Conservation (phyloP, 805 yeast genomes). For the Yarrowia hollandica region DNA sequence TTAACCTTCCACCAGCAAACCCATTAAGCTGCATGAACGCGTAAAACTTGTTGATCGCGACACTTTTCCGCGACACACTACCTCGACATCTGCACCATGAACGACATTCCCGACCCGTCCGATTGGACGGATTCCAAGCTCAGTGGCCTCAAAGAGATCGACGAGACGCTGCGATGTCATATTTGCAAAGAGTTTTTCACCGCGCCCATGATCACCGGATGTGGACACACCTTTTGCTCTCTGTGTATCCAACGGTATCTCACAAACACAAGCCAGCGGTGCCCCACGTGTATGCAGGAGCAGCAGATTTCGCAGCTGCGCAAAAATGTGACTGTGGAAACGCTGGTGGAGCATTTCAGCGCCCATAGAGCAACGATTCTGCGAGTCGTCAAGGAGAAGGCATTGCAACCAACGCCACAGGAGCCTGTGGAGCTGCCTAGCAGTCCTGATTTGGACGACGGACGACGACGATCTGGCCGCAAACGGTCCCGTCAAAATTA, state of each 20-base stretch:
- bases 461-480: not conserved
- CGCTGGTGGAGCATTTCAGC: constrained; percentile 50
- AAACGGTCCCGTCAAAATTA: constrained; percentile 3
- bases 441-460: constrained; percentile 12
- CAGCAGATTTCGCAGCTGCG: constrained; percentile 68
- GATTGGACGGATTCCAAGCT: constrained; percentile 62
- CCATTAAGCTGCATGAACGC: constrained; percentile 22
- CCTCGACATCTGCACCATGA: constrained; percentile 3
- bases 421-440: not conserved
- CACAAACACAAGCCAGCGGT: constrained; percentile 52
- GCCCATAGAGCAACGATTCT: not conserved
- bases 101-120: constrained; percentile 55
- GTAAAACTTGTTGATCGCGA: no score
- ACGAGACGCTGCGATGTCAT: constrained; percentile 74
- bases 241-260: constrained; percentile 76
- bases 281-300: constrained; percentile 78
- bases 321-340: constrained; percentile 70
- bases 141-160: constrained; percentile 62
- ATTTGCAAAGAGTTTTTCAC: constrained; percentile 80
- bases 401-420: not conserved
- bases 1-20: not conserved
- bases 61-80: no score
- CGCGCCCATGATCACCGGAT: constrained; percentile 80
- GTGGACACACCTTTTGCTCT: constrained; percentile 90
- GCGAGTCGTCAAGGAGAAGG: not conserved